Evolutionary conservation across 2,329 filamentous ascomycete genomes (phyloP), one percentile per base, ranked within the genome.

Genomic region (Coniella lustricola): DNA sequence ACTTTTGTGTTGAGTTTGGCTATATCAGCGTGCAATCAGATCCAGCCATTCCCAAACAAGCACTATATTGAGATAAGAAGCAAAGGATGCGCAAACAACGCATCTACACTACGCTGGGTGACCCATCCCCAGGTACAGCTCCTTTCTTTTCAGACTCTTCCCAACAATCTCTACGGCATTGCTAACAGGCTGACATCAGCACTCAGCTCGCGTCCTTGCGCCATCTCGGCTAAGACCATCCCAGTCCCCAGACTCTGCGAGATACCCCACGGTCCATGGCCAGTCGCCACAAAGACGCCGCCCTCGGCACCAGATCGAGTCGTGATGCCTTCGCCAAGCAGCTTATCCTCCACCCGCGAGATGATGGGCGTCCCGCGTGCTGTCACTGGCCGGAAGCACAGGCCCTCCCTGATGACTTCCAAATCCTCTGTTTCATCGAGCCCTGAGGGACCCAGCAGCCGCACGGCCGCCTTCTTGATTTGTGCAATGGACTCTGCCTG

Each of bases 231-330:
- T 67, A 90, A 68, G 5, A 87, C 79, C 55, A 77, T 76, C 0
- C 86, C 87, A 0, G 84, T 90, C 1, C 85, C 86, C 25, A 87
- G 65, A 14, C 72, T 71, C 58, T 81, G 59, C 41, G 72, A 75
- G 21, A 85, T 85, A 0, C 85, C 86, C 86, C 86, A 90, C 0
- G 85, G 82, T 0, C 85, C 86, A 68, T 90, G 86, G 0, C 87
- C 86, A 3, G 82, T 73, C 1, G 82, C 81, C 33, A 90, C 62
- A 60, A 79, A 90, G 0, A 91, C 81, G 3, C 85, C 85, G 2
- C 83, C 81, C 1, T 71, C 69, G 0, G 57, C 56, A 0, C 64
- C 67, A 1, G 60, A 55, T 33, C 62, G 59, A 7, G 70, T 79
- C 50, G 58, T 65, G 7, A 75, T 59, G 0, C 68, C 66, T 12